Evolutionary conservation across 2,329 filamentous ascomycete genomes (phyloP), one percentile per base, ranked within the genome.

Genomic region (Claviceps digitariae): DNA sequence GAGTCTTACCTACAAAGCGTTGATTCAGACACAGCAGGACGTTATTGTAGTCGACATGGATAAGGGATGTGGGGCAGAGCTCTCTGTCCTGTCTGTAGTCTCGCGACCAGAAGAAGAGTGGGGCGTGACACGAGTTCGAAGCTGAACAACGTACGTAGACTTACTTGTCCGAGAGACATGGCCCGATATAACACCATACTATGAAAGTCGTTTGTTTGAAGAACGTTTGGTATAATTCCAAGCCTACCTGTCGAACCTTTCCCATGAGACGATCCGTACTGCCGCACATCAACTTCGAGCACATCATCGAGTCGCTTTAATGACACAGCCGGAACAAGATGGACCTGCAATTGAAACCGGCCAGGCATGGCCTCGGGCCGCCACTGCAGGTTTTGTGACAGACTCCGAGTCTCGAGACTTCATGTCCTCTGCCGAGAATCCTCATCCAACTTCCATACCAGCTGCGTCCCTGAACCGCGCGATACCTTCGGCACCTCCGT

Each of bases 241-340:
- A 43, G 15, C 15, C 23, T 43, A n/a, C 36, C 36, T 17, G 36
- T 5, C 36, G 9, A n/a, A 38, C 5, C 15, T 17, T n/a, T 38
- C 36, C 36, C 36, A 38, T 38, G 36, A 38, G 36, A 38, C 36
- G 36, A 17, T n/a, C 36, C 6, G 8, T n/a, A 38, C 15, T n/a
- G 17, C 36, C 36, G 36, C 7, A n/a, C 36, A 15, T 38, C 3
- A 38, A 38, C 36, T 15, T 38, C 36, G 36, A 38, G 36, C 36
- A 38, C n/a, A 48, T 29, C 49, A 49, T 51, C 52, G 58, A 60
- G 58, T 61, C 66, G 67, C 64, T 69, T 80, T 76, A 73, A 87
- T 87, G 84, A 82, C 82, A 78, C 77, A 81, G 69, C 72, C 78
- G 66, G 73, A 78, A 67, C 74, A 84, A 81, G 81, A 74, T 72